A percentile compares a stretch with the other conserved stretches of the same genome.
phyloP scores from a whole-genome alignment of 1,139 yeast genomes.

The Kurtzmaniella quercitrusa region DNA sequence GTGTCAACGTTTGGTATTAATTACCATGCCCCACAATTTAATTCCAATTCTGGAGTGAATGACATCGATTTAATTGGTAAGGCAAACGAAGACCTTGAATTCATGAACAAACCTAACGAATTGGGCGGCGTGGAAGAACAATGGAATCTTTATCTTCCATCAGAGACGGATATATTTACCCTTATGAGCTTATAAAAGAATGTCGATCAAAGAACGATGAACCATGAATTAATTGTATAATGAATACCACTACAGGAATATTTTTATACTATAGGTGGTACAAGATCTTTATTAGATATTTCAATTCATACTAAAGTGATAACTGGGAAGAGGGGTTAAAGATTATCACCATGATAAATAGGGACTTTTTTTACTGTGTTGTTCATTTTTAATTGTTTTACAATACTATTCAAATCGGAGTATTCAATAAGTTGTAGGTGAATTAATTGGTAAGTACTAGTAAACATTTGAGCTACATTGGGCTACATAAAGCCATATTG shows the following conservation, averaged over 20 bases:
- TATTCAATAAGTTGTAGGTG: no score
- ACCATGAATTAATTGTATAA: no score
- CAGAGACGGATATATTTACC: slow-evolving; percentile 5
- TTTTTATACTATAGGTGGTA: not conserved
- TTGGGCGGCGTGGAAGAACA: slow-evolving; percentile 4
- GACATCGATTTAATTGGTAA: not conserved
- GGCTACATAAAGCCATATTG: no score
- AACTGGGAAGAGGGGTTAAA: no score
- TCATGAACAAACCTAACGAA: not conserved
- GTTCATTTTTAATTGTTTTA: not conserved
- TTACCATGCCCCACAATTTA: not conserved
- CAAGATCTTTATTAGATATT: no score
- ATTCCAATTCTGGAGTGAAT: not conserved
- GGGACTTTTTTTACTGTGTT: no score
- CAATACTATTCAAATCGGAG: not conserved
- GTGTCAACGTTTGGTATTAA: not conserved
- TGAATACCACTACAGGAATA: no score
- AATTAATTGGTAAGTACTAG: no score
- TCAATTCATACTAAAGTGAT: no score
- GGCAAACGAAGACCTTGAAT: slow-evolving; percentile 3
- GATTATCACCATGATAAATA: no score
- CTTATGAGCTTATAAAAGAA: not conserved
- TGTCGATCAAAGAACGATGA: no score
- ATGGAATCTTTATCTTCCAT: slow-evolving; percentile 5
- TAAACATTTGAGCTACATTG: no score